Conservation (phyloP, 768 basidiomycete genomes). For the Lyophyllum semitale region DNA sequence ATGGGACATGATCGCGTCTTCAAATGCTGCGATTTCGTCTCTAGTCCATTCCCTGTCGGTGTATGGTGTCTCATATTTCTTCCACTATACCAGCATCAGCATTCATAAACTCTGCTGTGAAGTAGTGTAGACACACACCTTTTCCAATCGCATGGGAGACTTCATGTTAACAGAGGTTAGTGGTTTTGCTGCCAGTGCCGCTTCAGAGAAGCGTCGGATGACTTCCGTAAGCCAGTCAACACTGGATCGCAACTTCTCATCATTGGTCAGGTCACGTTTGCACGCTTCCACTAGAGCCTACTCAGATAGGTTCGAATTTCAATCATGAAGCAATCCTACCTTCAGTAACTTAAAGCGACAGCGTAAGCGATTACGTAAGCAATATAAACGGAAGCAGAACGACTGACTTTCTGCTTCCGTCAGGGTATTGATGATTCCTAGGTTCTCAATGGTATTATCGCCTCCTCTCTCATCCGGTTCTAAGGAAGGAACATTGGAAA, state of each 20-base stretch:
- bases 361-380: constrained; percentile 24
- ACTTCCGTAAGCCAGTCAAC: constrained; percentile 87
- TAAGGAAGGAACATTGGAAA: constrained; percentile 27
- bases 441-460: constrained; percentile 72
- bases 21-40: constrained; percentile 73
- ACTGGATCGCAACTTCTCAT: constrained; percentile 50
- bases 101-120: background rate
- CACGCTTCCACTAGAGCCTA: constrained; percentile 61
- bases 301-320: constrained; percentile 4
- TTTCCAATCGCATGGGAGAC: constrained; percentile 55
- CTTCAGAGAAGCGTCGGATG: constrained; percentile 70
- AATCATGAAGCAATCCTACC: constrained; percentile 37
- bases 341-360: constrained; percentile 47
- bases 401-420: constrained; percentile 69
- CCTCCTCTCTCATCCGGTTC: constrained; percentile 68
- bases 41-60: constrained; percentile 71
- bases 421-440: constrained; percentile 66
- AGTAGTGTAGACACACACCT: constrained; percentile 43
- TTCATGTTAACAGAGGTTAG: constrained; percentile 68
- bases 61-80: constrained; percentile 62
- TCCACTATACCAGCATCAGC: constrained; percentile 56
- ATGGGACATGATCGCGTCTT: constrained; percentile 70
- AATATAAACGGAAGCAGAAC: constrained; percentile 17
- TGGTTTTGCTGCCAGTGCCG: constrained; percentile 56
- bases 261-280: constrained; percentile 56